Evolutionary conservation across 768 basidiomycete genomes (phyloP), one percentile per base, ranked within the genome.

Genomic region (Tephrocybe sp.): DNA sequence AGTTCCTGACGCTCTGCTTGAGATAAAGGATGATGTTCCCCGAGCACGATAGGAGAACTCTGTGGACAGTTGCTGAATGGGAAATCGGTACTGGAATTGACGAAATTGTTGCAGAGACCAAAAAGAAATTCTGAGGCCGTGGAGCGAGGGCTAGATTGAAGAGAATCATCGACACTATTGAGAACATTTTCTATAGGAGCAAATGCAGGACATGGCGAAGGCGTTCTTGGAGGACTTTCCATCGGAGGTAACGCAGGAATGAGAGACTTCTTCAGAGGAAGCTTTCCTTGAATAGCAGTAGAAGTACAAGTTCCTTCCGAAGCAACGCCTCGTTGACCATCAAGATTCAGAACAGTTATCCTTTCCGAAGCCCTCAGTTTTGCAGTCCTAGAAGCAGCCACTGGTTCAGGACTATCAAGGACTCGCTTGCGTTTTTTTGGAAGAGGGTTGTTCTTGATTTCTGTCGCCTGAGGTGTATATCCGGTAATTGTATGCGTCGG

Each of bases 1-100:
- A 78, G 66, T 21, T 70, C 74, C 45, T 66, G 61, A 27, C 82
- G 77, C 59, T 83, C 78, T n/a, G 60, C 56, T 47, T 64, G 52
- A 12, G 72, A 69, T 39, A 82, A 66, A 18, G 69, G 57, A 29
- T 56, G 61, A 42, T 68, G 59, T 36, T 68, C 63, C 40, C 68
- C 64, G 12, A 61, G 42, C 33, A 54, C 48, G 45, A 56, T 44
- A 7, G 61, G 47, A 21, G 57, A 44, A 19, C 58, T 61, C 24
- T 44, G 25, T 47, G 55, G 39, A 36, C 52, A 41, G 45, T 51
- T 37, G 19, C 45, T 45, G 15, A 43, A 36, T 22, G 49, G 18
- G 3, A 39, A 30, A 21, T 49, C 43, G 15, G 38, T 15, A 24
- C 44, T 46, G 15, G 41, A 38, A 25, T 51, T 53, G 25, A 18